Percentiles rank a stretch among this genome's conserved stretches.
These are phyloP conservation scores for Kalaharituber pfeilii DNA, from an alignment of 2,329 filamentous ascomycete species.

Conservation along the genomic window DNA sequence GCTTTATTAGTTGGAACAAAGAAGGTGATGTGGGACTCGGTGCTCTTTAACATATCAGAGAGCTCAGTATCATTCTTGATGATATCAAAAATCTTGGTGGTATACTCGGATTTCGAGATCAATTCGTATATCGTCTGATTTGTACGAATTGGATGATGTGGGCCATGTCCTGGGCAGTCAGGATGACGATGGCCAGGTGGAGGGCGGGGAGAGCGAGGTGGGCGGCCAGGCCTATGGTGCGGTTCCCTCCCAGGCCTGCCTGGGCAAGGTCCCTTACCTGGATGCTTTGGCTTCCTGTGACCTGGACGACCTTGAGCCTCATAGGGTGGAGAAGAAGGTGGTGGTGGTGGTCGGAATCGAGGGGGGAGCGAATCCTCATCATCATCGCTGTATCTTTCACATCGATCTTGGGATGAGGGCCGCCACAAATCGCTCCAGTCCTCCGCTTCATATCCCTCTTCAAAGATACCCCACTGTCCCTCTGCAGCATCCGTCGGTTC, in stretches of 20 bases:
- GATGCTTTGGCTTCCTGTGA: not conserved
- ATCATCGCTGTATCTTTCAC: no score
- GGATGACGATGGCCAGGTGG: not conserved
- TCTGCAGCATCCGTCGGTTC: not conserved
- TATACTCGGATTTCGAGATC: slow-evolving; percentile 58
- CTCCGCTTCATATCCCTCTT: not conserved
- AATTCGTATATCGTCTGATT: slow-evolving; percentile 69
- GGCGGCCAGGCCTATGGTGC: not conserved
- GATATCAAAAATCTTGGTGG: slow-evolving; percentile 58
- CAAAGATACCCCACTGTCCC: not conserved
- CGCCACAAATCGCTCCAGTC: no score
- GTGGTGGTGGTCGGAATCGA: not conserved
- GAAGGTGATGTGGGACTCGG: slow-evolving; percentile 55
- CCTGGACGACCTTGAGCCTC: no score
- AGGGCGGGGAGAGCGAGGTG: not conserved
- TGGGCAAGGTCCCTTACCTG: not conserved
- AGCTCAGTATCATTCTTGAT: slow-evolving; percentile 56
- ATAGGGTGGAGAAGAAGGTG: no score
- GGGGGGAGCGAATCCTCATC: no score
- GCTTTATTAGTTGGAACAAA: slow-evolving; percentile 66
- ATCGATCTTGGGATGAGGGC: no score
- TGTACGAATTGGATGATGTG: slow-evolving; percentile 19
- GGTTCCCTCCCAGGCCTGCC: no score
- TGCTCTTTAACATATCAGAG: slow-evolving; percentile 56
- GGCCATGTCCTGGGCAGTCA: not conserved